Percentiles rank a stretch among this genome's conserved stretches.
Conservation (phyloP, 208 protist genomes). For the Wallacemonas sp. region DNA sequence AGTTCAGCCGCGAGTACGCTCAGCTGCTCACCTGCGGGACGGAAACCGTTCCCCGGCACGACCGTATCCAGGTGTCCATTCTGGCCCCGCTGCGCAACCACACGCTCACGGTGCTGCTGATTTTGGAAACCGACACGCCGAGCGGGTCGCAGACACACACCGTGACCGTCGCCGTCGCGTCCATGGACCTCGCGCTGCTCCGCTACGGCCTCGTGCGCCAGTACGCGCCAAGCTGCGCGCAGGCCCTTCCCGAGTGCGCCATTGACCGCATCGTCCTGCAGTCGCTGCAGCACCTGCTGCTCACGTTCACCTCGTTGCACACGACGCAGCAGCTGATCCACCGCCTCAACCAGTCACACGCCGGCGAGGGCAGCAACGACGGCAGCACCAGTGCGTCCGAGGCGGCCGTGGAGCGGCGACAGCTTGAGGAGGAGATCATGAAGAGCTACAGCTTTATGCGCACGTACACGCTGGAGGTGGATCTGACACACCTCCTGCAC, state of each 20-base stretch:
- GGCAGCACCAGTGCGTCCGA: constrained; percentile 18
- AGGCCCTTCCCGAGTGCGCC: constrained; percentile 38
- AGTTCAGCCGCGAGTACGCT: constrained; percentile 29
- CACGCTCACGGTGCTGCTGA: constrained; percentile 31
- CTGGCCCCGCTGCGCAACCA: constrained; percentile 45
- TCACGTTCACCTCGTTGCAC: constrained; percentile 57
- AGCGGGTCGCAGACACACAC: constrained; percentile 21
- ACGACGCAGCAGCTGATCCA: constrained; percentile 37
- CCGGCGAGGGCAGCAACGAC: neutral
- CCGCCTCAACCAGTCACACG: constrained; percentile 2
- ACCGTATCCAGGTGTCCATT: constrained; percentile 38
- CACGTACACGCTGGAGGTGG: constrained; percentile 64
- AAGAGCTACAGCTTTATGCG: constrained; percentile 30
- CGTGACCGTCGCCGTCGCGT: constrained; percentile 46
- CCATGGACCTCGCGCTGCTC: constrained; percentile 53
- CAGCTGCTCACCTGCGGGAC: constrained; percentile 32
- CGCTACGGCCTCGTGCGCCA: constrained; percentile 59
- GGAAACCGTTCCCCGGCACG: constrained; percentile 18
- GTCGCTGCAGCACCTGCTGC: constrained; percentile 54
- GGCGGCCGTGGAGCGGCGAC: constrained; percentile 20
- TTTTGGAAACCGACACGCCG: constrained; percentile 39
- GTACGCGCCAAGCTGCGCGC: constrained; percentile 25
- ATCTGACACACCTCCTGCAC: constrained; percentile 70
- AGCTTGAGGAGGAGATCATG: constrained; percentile 38
- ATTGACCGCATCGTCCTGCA: constrained; percentile 42